A percentile compares a stretch with the other conserved stretches of the same genome.
Conservation (phyloP, 1,284 basidiomycete species). For the Sporisorium reilianum region DNA sequence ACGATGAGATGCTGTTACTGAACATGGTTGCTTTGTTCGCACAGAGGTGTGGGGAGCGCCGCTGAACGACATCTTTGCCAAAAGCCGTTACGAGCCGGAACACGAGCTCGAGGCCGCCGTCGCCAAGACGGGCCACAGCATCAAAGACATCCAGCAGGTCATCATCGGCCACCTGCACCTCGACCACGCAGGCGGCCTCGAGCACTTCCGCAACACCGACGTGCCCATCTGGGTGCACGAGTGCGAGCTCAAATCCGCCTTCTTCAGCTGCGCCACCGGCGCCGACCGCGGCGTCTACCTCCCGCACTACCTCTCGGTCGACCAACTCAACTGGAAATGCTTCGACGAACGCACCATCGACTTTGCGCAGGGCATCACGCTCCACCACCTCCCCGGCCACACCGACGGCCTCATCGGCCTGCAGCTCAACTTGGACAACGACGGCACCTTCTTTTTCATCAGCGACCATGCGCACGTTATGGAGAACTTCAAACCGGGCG, state of each 20-base stretch:
- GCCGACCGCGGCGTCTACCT: constrained; percentile 61
- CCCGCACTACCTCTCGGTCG: constrained; percentile 52
- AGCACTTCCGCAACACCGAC: constrained; percentile 52
- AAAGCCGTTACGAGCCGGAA: constrained; percentile 41
- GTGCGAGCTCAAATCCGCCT: constrained; percentile 58
- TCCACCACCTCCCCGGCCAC: constrained; percentile 66
- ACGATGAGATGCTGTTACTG: no score
- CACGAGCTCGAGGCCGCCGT: constrained; percentile 67
- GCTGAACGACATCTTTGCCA: constrained; percentile 54
- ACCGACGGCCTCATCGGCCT: constrained; percentile 63
- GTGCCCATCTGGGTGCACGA: constrained; percentile 66
- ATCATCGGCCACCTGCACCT: constrained; percentile 60
- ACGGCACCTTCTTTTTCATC: constrained; percentile 58
- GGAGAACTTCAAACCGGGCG: constrained; percentile 58
- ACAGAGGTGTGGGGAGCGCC: constrained; percentile 46
- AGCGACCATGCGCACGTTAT: constrained; percentile 55
- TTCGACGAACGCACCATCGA: constrained; percentile 61
- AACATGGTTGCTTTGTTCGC: not conserved
- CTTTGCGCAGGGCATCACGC: constrained; percentile 60
- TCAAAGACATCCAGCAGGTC: constrained; percentile 57
- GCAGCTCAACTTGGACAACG: constrained; percentile 59
- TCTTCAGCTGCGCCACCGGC: constrained; percentile 58
- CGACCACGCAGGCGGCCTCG: constrained; percentile 64
- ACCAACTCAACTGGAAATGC: constrained; percentile 63
- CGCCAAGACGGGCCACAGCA: constrained; percentile 55